A percentile compares a stretch with the other conserved stretches of the same genome.
Conservation (phyloP, 2,329 filamentous ascomycete species). For the Phoma sp. region DNA sequence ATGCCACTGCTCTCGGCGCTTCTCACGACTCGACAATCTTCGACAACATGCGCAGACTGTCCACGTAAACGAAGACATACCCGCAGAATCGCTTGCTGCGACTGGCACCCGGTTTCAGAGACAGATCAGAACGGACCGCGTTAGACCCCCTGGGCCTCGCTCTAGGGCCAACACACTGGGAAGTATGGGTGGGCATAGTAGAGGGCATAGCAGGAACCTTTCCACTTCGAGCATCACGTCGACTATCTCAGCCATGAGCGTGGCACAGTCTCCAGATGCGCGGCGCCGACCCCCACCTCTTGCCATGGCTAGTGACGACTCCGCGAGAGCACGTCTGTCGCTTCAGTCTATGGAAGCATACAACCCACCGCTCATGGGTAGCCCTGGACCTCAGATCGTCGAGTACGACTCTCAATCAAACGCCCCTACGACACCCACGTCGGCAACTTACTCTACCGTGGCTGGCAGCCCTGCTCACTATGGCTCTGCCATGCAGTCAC, state of each 20-base stretch:
- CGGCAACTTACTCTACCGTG: slow-evolving; percentile 78
- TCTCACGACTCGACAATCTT: slow-evolving; percentile 92
- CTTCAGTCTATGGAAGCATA: slow-evolving; percentile 66
- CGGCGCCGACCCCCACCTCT: slow-evolving; percentile 80
- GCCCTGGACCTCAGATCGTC: slow-evolving; percentile 68
- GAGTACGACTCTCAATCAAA: slow-evolving; percentile 70
- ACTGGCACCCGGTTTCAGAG: slow-evolving; percentile 91
- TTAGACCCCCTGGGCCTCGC: slow-evolving; percentile 74
- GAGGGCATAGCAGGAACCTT: slow-evolving; percentile 83
- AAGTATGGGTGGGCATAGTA: slow-evolving; percentile 71
- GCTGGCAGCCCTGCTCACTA: slow-evolving; percentile 76
- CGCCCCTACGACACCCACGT: slow-evolving; percentile 82
- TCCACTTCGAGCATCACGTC: slow-evolving; percentile 88
- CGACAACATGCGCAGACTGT: slow-evolving; percentile 97
- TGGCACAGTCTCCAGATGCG: slow-evolving; percentile 53
- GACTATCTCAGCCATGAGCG: slow-evolving; percentile 70
- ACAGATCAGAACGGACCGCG: slow-evolving; percentile 86
- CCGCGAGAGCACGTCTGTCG: slow-evolving; percentile 62
- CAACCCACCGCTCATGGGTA: slow-evolving; percentile 66
- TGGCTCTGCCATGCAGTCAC: slow-evolving; percentile 72
- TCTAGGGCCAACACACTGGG: slow-evolving; percentile 79
- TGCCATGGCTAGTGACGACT: slow-evolving; percentile 77
- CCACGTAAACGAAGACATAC: slow-evolving; percentile 96
- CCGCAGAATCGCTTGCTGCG: slow-evolving; percentile 88
- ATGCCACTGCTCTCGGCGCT: slow-evolving; percentile 91